A percentile compares a stretch with the other conserved stretches of the same genome.
Conservation (phyloP, 2,329 filamentous ascomycete species). For the Rhexocercosporidium sp. region DNA sequence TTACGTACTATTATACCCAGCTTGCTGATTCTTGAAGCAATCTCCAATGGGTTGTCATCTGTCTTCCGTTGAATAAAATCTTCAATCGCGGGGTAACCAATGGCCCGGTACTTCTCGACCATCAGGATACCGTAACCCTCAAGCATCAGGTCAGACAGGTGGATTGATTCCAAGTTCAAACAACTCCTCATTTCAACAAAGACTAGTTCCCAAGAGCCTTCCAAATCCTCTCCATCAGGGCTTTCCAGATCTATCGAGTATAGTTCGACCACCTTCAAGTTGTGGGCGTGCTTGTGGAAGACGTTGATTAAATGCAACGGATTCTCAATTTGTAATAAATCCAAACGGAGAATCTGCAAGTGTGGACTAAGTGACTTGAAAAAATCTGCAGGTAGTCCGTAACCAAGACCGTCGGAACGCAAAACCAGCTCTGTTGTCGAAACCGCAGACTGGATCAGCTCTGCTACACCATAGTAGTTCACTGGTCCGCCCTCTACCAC, state of each 20-base stretch:
- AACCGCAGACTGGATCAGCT: background rate
- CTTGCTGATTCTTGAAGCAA: too few relatives aligned
- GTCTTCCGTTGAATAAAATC: too few relatives aligned
- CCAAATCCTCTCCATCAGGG: background rate
- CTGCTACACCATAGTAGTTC: background rate
- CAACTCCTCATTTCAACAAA: background rate
- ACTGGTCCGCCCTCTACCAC: too few relatives aligned
- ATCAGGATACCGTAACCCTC: background rate
- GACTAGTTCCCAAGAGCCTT: background rate
- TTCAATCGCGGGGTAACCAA: too few relatives aligned
- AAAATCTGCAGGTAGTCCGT: background rate
- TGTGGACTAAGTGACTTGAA: background rate
- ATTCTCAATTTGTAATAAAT: background rate
- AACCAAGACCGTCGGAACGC: too few relatives aligned
- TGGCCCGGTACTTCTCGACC: background rate
- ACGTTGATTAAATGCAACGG: background rate
- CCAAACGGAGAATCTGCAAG: background rate
- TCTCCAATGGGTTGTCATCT: too few relatives aligned
- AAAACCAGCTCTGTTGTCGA: background rate
- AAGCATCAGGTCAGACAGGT: background rate
- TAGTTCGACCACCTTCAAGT: background rate
- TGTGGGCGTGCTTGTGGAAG: background rate
- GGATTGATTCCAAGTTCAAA: background rate
- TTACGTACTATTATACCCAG: too few relatives aligned
- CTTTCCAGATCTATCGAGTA: background rate